A percentile compares a stretch with the other conserved stretches of the same genome.
Conservation (phyloP, 208 protist species). For the Leishmania guyanensis region DNA sequence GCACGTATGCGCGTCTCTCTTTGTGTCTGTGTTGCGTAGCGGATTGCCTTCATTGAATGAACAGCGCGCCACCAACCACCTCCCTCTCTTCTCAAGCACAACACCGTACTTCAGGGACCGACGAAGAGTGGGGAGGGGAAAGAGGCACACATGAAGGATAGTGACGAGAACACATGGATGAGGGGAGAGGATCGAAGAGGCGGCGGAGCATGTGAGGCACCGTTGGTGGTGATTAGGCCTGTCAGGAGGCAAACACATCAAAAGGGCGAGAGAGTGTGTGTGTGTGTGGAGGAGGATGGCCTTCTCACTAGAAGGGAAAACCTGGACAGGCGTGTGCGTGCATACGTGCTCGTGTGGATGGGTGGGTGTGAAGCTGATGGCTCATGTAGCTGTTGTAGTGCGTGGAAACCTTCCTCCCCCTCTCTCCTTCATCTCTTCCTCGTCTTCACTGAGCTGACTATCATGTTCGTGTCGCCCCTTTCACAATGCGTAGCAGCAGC, state of each 20-base stretch:
- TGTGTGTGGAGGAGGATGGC: background rate
- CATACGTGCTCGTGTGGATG: background rate
- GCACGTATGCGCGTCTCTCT: background rate
- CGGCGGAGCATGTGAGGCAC: background rate
- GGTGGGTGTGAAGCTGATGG: background rate
- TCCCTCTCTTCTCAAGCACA: background rate
- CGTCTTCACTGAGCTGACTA: background rate
- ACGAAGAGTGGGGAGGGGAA: background rate
- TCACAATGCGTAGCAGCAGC: too few species aligned
- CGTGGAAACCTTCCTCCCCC: background rate
- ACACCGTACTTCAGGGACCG: background rate
- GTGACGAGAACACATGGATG: background rate
- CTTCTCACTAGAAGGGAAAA: background rate
- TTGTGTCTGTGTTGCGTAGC: background rate
- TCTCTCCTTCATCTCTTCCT: background rate
- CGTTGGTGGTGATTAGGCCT: background rate
- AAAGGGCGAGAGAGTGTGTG: background rate
- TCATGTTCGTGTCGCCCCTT: background rate
- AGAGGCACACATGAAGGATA: too few species aligned
- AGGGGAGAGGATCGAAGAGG: background rate
- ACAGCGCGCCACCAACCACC: background rate
- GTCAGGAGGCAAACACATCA: background rate
- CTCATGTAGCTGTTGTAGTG: background rate
- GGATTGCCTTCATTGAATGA: constrained; percentile 3
- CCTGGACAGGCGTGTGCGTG: background rate